Evolutionary conservation across 2,329 filamentous ascomycete species (phyloP), one percentile per base, ranked within the genome.

Genomic region (Ceratocystis huliohia): DNA sequence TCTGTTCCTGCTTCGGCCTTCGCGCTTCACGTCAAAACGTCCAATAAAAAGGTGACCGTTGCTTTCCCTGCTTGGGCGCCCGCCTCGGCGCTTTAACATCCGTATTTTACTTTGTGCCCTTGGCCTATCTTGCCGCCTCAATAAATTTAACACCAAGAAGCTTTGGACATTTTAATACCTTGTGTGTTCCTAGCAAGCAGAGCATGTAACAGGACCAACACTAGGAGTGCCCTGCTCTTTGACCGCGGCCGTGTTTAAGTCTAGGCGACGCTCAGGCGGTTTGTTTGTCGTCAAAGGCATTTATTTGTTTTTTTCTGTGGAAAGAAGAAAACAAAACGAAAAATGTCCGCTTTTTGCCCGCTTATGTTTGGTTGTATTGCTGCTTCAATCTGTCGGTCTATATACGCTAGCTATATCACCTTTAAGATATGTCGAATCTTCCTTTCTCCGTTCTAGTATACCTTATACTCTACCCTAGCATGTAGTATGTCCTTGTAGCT

Each of bases 241-340:
- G 50, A 56, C 50, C 50, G 50, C 50, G 22, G 50, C 22, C 22
- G 22, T 56, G 50, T 22, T 53, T 25, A 28, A 56, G 22, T 25
- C 50, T 28, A 22, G 22, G 50, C 50, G 50, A 56, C 50, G 50
- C 50, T 56, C 50, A 56, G 50, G 50, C 50, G 13, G 50, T n/a
- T 50, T 50, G 17, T 37, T 37, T 37, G 33, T 37, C 33, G 33
- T 37, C 33, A 37, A 37, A 10, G 17, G 45, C 5, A 48, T 48
- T 50, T 50, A 20, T 50, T 22, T 22, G n/a, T 37, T 37, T 10
- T 37, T 13, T 13, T 13, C 8, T 37, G 10, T 10, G 1, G 8
- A 37, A 37, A 10, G 10, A 37, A 37, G 8, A 37, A 37, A 10
- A 10, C 33, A 37, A 37, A 37, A 37, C 8, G 2, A 37, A 13